Evolutionary conservation across 2,329 filamentous ascomycete genomes (phyloP), one percentile per base, ranked within the genome.

Genomic region (Colletotrichum gigasporum): DNA sequence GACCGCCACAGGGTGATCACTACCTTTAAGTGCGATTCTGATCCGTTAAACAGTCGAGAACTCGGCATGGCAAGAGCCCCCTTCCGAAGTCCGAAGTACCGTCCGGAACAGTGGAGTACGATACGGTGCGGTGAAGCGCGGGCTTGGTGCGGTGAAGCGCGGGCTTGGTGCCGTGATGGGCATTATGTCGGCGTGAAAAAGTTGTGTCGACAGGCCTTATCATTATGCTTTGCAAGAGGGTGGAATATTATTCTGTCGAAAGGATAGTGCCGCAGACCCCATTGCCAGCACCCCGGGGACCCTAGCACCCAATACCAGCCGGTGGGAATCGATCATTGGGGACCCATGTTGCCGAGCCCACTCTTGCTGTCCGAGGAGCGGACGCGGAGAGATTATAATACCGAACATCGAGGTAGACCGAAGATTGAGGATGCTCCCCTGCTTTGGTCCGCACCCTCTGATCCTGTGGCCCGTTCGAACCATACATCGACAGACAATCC

Each of bases 341-440:
- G 9, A 12, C 32, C 26, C 39, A 8, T 32, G 11, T 34, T 11
- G 24, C 24, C 30, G 30, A 45, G 11, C 16, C 48, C 48, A 16
- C 42, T 54, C 22, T 16, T 20, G 6, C 39, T 42, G 22, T 60
- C 41, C 56, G 56, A 55, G 16, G 22, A 35, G 62, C 62, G 62
- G 48, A 64, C 56, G 56, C 62, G 62, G 56, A 64, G 16, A 48
- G 62, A 64, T 61, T 64, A 20, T 26, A 64, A 61, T 30, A 32
- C 62, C 62, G 62, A 64, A 22, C 16, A 35, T 37, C 22, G 41
- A 55, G 45, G 41, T 48, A 20, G 61, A 61, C 42, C 32, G 54
- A 59, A 35, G 30, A 42, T 18, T 35, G 16, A 26, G n/a, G 11
- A 48, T 51, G 34, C 16, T 16, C n/a, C n/a, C n/a, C n/a, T n/a